These are phyloP conservation scores for Aurantiochytrium sp. DNA, from an alignment of 108 stramenopile genomes.

Conservation along the genomic window DNA sequence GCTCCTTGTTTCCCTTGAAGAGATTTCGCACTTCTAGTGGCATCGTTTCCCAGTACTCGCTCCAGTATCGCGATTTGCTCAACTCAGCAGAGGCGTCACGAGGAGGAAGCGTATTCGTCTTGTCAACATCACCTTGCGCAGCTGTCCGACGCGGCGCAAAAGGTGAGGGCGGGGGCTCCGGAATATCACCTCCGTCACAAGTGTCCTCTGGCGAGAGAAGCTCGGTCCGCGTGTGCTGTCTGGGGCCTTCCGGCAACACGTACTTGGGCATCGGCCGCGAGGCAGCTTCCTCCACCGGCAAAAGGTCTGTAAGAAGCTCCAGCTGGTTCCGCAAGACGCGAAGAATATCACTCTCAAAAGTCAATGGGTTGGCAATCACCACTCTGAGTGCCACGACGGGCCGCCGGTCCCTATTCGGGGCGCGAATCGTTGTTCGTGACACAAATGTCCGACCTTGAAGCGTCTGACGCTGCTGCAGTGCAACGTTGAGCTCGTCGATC, in stretches of 20 bases:
- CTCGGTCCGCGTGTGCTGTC: too few relatives aligned
- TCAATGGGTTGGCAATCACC: not conserved
- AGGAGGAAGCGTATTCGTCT: not conserved
- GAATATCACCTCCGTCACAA: not conserved
- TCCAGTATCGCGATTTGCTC: not conserved
- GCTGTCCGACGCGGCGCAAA: not conserved
- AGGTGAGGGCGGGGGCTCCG: not conserved
- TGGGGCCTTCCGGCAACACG: not conserved
- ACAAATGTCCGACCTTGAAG: not conserved
- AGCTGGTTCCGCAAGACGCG: not conserved
- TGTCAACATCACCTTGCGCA: not conserved
- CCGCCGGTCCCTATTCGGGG: not conserved
- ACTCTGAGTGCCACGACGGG: not conserved
- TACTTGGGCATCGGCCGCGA: not conserved
- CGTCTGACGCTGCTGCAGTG: not conserved
- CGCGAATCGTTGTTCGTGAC: not conserved
- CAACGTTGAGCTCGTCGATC: not conserved
- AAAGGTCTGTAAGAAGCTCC: not conserved
- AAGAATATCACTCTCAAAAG: not conserved
- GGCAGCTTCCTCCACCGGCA: not conserved
- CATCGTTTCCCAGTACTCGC: slow-evolving; percentile 7
- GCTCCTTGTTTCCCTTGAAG: not conserved
- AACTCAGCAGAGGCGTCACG: not conserved
- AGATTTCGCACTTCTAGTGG: not conserved
- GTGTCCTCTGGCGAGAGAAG: too few relatives aligned